These are phyloP conservation scores for Russula sp. DNA, from an alignment of 768 basidiomycete genomes.

Conservation along the genomic window DNA sequence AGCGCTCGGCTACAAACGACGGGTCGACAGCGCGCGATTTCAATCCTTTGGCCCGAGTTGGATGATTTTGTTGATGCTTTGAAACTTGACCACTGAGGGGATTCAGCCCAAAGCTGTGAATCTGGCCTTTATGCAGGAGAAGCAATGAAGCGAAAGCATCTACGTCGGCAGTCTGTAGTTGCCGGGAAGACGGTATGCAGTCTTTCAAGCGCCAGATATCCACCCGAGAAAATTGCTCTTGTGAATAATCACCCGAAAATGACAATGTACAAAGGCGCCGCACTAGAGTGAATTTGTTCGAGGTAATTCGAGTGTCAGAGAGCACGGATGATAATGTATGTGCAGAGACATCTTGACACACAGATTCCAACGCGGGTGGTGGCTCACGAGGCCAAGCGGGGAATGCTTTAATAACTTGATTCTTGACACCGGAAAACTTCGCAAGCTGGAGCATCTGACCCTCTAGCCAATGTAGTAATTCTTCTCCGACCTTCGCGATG, in stretches of 20 bases:
- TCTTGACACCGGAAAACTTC: slow-evolving; percentile 31
- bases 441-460: slow-evolving; percentile 39
- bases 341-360: slow-evolving; percentile 40
- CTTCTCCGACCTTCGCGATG: slow-evolving; percentile 34
- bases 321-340: slow-evolving; percentile 48
- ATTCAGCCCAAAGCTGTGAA: slow-evolving; percentile 54
- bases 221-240: slow-evolving; percentile 42
- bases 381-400: slow-evolving; percentile 72
- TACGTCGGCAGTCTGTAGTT: slow-evolving; percentile 60
- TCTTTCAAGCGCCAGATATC: slow-evolving; percentile 86
- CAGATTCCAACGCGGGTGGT: slow-evolving; percentile 36
- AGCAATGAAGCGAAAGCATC: slow-evolving; percentile 67
- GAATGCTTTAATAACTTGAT: slow-evolving; percentile 48
- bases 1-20: slow-evolving; percentile 2
- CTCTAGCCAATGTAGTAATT: slow-evolving; percentile 61
- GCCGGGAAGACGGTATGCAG: slow-evolving; percentile 49
- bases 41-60: neutral
- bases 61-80: slow-evolving; percentile 30
- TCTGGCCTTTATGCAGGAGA: slow-evolving; percentile 47
- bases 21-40: slow-evolving; percentile 30
- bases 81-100: slow-evolving; percentile 37
- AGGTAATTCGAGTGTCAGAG: slow-evolving; percentile 49
- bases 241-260: slow-evolving; percentile 31
- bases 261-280: slow-evolving; percentile 52
- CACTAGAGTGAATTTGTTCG: slow-evolving; percentile 73